These are phyloP conservation scores for Berkeleyomyces rouxiae DNA, from an alignment of 2,329 filamentous ascomycete genomes.

Conservation along the genomic window DNA sequence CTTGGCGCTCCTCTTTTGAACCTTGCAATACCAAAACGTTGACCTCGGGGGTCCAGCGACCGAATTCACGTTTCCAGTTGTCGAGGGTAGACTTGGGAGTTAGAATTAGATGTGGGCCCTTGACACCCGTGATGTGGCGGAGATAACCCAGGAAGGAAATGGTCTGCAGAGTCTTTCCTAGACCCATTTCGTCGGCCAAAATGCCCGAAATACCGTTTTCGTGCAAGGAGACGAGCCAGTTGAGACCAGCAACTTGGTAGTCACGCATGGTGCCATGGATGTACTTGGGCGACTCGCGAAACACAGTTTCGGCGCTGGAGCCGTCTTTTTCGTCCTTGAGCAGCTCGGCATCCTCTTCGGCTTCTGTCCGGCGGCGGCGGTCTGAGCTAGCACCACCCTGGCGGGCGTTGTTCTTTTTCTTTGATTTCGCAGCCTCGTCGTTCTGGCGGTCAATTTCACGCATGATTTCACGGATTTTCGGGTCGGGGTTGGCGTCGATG, in stretches of 20 bases:
- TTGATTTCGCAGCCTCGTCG: constrained; percentile 46
- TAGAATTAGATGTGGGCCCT: constrained; percentile 74
- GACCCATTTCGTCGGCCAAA: constrained; percentile 93
- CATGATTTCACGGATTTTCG: constrained; percentile 86
- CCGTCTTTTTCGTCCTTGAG: constrained; percentile 78
- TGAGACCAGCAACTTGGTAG: constrained; percentile 87
- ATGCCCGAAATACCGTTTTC: constrained; percentile 99
- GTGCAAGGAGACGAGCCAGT: constrained; percentile 94
- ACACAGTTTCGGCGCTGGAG: constrained; percentile 71
- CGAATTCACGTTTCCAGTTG: constrained; percentile 95
- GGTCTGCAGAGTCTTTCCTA: constrained; percentile 94
- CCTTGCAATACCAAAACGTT: constrained; percentile 89
- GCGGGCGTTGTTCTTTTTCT: constrained; percentile 57
- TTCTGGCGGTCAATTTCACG: constrained; percentile 89
- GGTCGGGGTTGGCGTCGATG: constrained; percentile 93
- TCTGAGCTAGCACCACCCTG: constrained; percentile 72
- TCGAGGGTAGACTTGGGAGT: constrained; percentile 96
- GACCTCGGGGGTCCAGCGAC: constrained; percentile 86
- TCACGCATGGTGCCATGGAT: constrained; percentile 84
- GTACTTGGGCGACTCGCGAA: constrained; percentile 84
- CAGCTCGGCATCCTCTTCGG: constrained; percentile 89
- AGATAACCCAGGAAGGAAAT: constrained; percentile 94
- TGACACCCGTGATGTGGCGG: constrained; percentile 76
- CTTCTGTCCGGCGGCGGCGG: constrained; percentile 75
- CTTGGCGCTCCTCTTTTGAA: constrained; percentile 79